These are phyloP conservation scores for Rhizophora apiculata DNA, from an alignment of 345 rosid species.

Conservation along the genomic window DNA sequence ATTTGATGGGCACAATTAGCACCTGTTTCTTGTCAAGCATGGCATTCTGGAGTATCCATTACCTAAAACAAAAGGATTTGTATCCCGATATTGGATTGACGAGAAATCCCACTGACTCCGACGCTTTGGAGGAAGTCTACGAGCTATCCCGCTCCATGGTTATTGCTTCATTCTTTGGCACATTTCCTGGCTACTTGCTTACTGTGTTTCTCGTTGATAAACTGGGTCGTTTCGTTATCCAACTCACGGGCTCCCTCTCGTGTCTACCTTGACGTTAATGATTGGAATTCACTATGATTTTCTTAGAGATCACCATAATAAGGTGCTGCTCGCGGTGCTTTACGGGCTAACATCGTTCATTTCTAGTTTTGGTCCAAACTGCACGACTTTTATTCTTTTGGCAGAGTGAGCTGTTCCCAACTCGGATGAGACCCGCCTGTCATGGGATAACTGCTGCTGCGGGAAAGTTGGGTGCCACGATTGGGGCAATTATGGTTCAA, in stretches of 20 bases:
- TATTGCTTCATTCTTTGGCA: constrained; percentile 37
- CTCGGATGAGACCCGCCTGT: constrained; percentile 47
- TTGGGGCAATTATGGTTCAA: constrained; percentile 48
- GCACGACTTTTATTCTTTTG: constrained; percentile 51
- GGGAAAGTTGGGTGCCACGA: constrained; percentile 51
- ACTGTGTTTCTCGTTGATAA: constrained; percentile 43
- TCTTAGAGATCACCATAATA: constrained; percentile 23
- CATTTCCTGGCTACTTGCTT: constrained; percentile 62
- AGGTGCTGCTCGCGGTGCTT: constrained; percentile 28
- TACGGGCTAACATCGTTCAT: constrained; percentile 51
- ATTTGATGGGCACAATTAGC: constrained; percentile 33
- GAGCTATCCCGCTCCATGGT: constrained; percentile 51
- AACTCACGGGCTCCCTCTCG: constrained; percentile 48
- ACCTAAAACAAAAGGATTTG: constrained; percentile 50
- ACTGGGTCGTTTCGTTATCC: constrained; percentile 46
- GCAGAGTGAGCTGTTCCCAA: constrained; percentile 62
- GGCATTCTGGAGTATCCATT: constrained; percentile 45
- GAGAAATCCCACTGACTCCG: neutral
- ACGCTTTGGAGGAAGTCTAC: constrained; percentile 36
- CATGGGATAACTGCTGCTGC: too few relatives aligned
- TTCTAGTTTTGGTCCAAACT: constrained; percentile 57
- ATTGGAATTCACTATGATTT: constrained; percentile 34
- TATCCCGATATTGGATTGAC: constrained; percentile 37
- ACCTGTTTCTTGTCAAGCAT: constrained; percentile 51
- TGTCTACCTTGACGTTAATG: constrained; percentile 45